These are phyloP conservation scores for Saccharomyces kudriavzevii DNA, from an alignment of 805 yeast species.

Conservation along the genomic window DNA sequence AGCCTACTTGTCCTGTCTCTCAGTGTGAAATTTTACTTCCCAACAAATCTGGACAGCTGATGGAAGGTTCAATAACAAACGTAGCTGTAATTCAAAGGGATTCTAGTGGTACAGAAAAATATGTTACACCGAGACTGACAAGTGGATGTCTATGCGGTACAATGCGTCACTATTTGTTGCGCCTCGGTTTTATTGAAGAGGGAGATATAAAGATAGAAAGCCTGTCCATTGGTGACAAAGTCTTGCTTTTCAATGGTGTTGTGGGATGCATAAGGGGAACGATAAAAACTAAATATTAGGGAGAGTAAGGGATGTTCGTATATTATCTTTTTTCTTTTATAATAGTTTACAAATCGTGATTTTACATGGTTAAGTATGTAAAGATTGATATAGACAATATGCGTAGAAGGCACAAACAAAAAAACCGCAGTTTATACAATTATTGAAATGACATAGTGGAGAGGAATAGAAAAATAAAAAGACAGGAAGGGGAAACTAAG, in stretches of 20 bases:
- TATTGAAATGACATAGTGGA: not conserved
- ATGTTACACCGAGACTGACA: slow-evolving; percentile 76
- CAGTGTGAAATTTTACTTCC: slow-evolving; percentile 61
- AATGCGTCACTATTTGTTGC: slow-evolving; percentile 55
- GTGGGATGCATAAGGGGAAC: slow-evolving; percentile 67
- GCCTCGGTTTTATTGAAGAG: slow-evolving; percentile 47
- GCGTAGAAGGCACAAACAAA: not conserved
- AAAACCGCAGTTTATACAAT: not conserved
- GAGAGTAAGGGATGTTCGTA: not conserved
- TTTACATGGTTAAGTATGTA: not conserved
- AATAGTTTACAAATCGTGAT: not conserved
- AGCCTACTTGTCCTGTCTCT: slow-evolving; percentile 22
- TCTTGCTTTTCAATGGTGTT: slow-evolving; percentile 73
- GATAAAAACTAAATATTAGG: slow-evolving; percentile 23
- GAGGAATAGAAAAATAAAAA: not conserved
- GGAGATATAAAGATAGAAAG: slow-evolving; percentile 36
- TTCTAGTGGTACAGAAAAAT: slow-evolving; percentile 26
- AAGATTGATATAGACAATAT: not conserved
- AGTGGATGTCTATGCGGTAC: slow-evolving; percentile 85
- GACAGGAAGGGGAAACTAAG: not conserved
- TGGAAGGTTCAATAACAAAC: slow-evolving; percentile 80
- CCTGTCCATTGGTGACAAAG: slow-evolving; percentile 56
- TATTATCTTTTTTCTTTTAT: not conserved
- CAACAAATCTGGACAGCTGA: slow-evolving; percentile 50
- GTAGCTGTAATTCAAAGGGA: slow-evolving; percentile 46